Conservation (phyloP, 345 rosid species). For the Iberis pinnata region DNA sequence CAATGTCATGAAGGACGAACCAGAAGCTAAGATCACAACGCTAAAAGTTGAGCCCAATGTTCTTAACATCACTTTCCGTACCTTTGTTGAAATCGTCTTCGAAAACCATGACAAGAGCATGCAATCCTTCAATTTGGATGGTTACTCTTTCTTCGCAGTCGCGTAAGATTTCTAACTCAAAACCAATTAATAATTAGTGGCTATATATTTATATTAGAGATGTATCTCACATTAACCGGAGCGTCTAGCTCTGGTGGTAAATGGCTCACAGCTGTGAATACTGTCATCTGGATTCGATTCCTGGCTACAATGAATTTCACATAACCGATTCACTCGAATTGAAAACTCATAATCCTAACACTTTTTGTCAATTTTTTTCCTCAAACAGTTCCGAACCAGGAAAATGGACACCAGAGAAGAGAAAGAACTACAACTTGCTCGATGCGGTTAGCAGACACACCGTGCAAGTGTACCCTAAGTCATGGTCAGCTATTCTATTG, state of each 20-base stretch:
- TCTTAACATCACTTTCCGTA: constrained; percentile 53
- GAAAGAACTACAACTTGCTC: constrained; percentile 63
- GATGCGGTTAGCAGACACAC: constrained; percentile 88
- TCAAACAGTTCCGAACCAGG: constrained; percentile 56
- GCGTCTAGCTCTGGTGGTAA: too few species aligned
- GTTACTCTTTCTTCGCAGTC: constrained; percentile 71
- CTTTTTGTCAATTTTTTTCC: too few species aligned
- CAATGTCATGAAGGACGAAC: constrained; percentile 39
- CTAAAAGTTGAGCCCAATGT: constrained; percentile 42
- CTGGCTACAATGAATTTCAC: too few species aligned
- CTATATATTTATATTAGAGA: too few species aligned
- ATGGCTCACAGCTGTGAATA: too few species aligned
- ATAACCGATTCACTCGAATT: too few species aligned
- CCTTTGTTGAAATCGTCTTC: constrained; percentile 61
- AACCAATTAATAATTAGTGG: neutral
- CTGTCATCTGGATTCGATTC: too few species aligned
- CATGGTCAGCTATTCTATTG: constrained; percentile 77
- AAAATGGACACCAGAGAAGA: constrained; percentile 70
- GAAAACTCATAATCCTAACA: too few species aligned
- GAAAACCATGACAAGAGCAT: constrained; percentile 70
- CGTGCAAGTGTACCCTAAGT: constrained; percentile 72
- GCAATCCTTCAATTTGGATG: constrained; percentile 60
- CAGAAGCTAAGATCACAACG: constrained; percentile 24
- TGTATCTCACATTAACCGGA: too few species aligned
- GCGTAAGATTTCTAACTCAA: constrained; percentile 39